Conservation (phyloP, 2,329 filamentous ascomycete genomes). For the Aspergillus novofumigatus region DNA sequence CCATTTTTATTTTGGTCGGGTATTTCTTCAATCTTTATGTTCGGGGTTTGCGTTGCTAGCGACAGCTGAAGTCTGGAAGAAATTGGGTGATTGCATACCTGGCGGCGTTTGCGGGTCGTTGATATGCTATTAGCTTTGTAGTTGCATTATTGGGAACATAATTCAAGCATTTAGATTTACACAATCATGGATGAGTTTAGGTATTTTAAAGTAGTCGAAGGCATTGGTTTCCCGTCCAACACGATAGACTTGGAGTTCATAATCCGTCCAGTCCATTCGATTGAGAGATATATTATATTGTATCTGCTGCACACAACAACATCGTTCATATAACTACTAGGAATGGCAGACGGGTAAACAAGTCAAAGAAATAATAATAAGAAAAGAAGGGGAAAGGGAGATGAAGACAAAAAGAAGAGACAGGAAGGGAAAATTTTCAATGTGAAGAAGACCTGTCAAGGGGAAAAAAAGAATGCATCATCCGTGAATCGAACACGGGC, state of each 20-base stretch:
- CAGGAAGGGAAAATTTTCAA: too few relatives aligned
- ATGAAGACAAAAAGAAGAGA: background rate
- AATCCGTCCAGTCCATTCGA: too few relatives aligned
- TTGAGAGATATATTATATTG: too few relatives aligned
- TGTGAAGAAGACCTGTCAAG: too few relatives aligned
- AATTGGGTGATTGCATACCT: conserved; percentile 3
- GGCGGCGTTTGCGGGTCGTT: background rate
- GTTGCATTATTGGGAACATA: background rate
- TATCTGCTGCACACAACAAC: too few relatives aligned
- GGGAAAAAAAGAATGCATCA: conserved; percentile 25
- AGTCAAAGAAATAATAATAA: background rate
- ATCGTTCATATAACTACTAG: background rate
- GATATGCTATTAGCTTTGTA: conserved; percentile 17
- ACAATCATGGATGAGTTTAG: background rate
- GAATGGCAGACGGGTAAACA: background rate
- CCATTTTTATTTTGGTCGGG: background rate
- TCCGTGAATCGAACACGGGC: conserved; percentile 47
- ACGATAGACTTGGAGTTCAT: too few relatives aligned
- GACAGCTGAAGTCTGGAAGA: conserved; percentile 6
- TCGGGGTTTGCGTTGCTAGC: conserved; percentile 2
- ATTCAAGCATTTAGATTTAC: background rate
- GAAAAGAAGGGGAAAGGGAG: background rate
- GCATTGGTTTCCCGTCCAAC: background rate
- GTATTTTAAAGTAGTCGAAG: background rate
- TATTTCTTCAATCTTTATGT: background rate